Base-by-base conservation (phyloP, 225 moss, liverwort and hornwort species). In the Pseudoscleropodium purum region DNA sequence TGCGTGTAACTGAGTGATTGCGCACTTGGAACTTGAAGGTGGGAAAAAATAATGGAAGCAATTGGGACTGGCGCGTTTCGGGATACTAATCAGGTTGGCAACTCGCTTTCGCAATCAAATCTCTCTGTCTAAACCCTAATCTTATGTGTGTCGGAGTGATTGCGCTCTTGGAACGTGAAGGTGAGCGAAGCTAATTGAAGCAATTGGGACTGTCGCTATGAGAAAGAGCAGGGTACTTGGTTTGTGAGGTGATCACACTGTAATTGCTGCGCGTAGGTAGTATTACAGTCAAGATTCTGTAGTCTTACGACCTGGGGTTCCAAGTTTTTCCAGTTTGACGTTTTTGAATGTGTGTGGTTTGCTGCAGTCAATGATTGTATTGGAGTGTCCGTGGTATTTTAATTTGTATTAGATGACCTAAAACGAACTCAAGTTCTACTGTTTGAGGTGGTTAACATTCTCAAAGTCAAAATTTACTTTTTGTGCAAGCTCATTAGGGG, bases 21-120 rank as follows among this genome's bases (percentile, higher is more conserved):
- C 30, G 20, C 41, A 6, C 61, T 41, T 81, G 61, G 61, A 31
- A 41, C 43, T 61, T 81, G 81, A 62, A 43, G 61, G 31, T 61
- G 30, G 2, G 81, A 20, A 31, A 60, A 20, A 9, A 14, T 19
- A 62, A 21, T 62, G 13, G 81, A 43, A 39, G 33, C 8, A 12
- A 14, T 45, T 31, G 82, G 45, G 23, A 82, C 15, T 81, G 41
- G 29, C 60, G 29, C 60, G 60, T 60, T 60, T 60, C 29, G 41
- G 29, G 60, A 41, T 39, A 3, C 39, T 70, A 92, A 95, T 15
- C 96, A 96, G 95, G 97, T 80, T 33, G 54, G 47, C 33, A 29
- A 69, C 31, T 69, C 39, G 18, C 34, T 16, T 27, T 65, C 31
- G 36, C n/a, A 30, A 57, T 62, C 62, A 56, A 41, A 37, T 31